Evolutionary conservation across 2,329 filamentous ascomycete species (phyloP), one percentile per base, ranked within the genome.

Genomic region (Cladosporium sp.): DNA sequence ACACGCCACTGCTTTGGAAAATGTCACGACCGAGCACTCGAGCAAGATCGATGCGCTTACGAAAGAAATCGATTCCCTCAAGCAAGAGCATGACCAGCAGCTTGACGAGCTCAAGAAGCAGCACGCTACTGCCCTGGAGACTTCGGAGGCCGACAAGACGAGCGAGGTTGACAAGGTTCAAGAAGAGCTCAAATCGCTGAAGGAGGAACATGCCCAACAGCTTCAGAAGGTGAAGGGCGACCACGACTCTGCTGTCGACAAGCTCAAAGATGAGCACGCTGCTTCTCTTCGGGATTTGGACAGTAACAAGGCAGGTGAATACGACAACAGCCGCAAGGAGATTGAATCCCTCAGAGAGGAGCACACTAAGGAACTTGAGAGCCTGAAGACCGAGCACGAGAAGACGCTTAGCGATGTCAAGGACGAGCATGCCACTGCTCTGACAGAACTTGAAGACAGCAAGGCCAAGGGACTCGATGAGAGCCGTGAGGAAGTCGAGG

Each of bases 341-440:
- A 64, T 71, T 8, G 69, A 70, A 15, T 68, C 65, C 5, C 68
- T 72, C 30, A 66, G 67, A 32, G 58, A 68, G 26, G 70, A 71
- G 58, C 59, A 63, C 24, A 57, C 65, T n/a, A 51, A 59, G 30
- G 55, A 68, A 14, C 57, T 69, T 6, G 52, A 65, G 12, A 28
- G 32, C 4, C 24, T 58, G 10, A 59, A 68, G 52, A 32, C 11
- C 12, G 57, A 41, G 15, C 44, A 66, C 26, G 36, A 51, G 18
- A 66, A 55, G 38, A 12, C 51, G 7, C 51, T 54, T 32, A 28
- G 1, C 14, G 26, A 30, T n/a, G 59, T 30, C 5, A 66, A 49
- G 2, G 44, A 67, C 21, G 65, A 69, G 47, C 58, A 36, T 10
- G n/a, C 30, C 11, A 28, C 38, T 2, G 61, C 38, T 26, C 5